A percentile compares a stretch with the other conserved stretches of the same genome.
Conservation (phyloP, 345 rosid genomes). For the Syzygium grande region DNA sequence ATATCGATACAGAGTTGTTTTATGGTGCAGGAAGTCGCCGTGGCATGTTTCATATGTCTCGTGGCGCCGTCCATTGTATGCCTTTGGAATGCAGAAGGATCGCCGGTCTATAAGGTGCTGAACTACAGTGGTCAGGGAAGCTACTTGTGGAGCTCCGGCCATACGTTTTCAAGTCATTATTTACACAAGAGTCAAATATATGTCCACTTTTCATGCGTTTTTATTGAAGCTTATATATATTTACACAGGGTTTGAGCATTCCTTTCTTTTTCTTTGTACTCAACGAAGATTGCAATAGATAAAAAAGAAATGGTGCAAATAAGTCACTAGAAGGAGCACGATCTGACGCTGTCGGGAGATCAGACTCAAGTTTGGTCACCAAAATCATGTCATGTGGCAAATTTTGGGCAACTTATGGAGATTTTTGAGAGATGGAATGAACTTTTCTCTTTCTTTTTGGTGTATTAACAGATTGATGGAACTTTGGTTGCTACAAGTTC, state of each 20-base stretch:
- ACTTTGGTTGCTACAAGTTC: neutral
- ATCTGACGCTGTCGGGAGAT: neutral
- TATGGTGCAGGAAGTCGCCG: neutral
- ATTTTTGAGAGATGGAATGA: neutral
- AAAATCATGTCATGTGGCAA: neutral
- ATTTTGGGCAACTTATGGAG: neutral
- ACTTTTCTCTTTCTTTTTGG: neutral
- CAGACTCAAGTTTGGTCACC: neutral
- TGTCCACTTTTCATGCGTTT: no score
- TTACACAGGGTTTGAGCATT: no score
- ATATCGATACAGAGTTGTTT: neutral
- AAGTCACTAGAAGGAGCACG: neutral
- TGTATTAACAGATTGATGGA: neutral
- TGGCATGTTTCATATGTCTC: neutral
- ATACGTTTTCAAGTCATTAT: no score
- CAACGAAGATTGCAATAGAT: no score
- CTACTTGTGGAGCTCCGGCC: no score
- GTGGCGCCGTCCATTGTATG: neutral
- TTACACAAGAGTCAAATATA: no score
- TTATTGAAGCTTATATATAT: no score
- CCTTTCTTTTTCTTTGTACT: no score
- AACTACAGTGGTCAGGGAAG: neutral
- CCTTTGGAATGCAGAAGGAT: neutral
- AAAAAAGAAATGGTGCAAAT: neutral
- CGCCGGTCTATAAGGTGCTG: neutral